Evolutionary conservation across 2,329 filamentous ascomycete species (phyloP).

Genomic region (Claviceps africana): DNA sequence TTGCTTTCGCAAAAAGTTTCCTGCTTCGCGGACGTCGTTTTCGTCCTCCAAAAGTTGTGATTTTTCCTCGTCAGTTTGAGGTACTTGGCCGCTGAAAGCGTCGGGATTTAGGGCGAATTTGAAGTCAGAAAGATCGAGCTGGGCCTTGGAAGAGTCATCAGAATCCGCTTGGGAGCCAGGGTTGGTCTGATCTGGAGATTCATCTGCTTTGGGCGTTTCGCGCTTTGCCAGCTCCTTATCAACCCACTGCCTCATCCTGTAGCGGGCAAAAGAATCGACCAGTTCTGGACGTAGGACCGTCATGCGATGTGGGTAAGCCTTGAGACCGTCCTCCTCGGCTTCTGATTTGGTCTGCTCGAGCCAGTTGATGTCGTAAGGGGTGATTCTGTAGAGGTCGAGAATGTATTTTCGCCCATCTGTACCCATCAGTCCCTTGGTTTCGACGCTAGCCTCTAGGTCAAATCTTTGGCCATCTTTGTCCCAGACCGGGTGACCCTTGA

Average conservation of each 20-base stretch:
- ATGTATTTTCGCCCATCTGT: constrained; percentile 96
- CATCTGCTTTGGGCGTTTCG: constrained; percentile 21
- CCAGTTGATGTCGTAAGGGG: constrained; percentile 82
- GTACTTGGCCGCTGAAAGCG: constrained; percentile 81
- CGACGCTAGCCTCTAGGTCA: constrained; percentile 86
- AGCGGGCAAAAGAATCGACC: constrained; percentile 70
- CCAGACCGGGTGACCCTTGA: constrained; percentile 95
- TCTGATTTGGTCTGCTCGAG: constrained; percentile 57
- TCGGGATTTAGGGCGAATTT: constrained; percentile 85
- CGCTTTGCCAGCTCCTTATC: constrained; percentile 60
- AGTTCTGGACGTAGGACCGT: constrained; percentile 83
- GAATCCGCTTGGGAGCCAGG: constrained; percentile 24
- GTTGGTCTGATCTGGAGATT: constrained; percentile 21
- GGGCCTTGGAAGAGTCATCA: constrained; percentile 29
- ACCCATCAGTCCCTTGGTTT: constrained; percentile 94
- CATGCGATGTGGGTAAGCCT: constrained; percentile 86
- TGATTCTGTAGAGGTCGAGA: constrained; percentile 90
- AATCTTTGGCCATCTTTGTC: constrained; percentile 88
- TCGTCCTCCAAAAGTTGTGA: constrained; percentile 71
- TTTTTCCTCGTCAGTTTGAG: constrained; percentile 85
- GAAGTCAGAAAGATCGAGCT: constrained; percentile 79
- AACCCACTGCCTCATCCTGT: constrained; percentile 81
- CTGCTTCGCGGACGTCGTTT: constrained; percentile 72
- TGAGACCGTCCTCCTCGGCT: constrained; percentile 25
- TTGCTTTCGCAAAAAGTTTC: constrained; percentile 59